Base-by-base conservation (phyloP, 805 yeast genomes). In the Saturnispora sekii region DNA sequence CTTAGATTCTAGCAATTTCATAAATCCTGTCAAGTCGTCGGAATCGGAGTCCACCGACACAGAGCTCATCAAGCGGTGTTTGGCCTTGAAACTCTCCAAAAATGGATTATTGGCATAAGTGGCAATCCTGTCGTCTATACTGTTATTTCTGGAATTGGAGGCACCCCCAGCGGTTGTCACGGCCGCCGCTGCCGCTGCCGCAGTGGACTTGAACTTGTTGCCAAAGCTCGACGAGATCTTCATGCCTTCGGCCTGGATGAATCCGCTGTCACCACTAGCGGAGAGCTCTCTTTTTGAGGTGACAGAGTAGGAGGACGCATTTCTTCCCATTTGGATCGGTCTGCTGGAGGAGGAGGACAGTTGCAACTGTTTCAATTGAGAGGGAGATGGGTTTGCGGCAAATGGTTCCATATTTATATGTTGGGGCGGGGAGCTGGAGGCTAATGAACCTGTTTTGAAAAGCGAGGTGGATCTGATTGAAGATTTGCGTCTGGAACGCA, bases 181-280 rank as follows among this genome's bases (percentile, higher is more conserved):
- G 26, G 26, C 26, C 5, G 26, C 26, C 6, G 53, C 46, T 2
- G 55, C 48, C 12, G 7, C 12, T 10, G 52, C 53, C 10, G 41
- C 38, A 17, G 17, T 10, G 16, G 26, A 36, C 45, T 58, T 54
- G 38, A 60, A 53, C 40, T 84, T 65, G n/a, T 80, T 78, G 0
- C 85, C 84, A 60, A 81, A 81, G 0, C 89, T 80, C 1, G 90
- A 78, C 2, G 85, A 74, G 51, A 80, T 82, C 50, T 79, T 70
- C 2, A 84, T 81, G 4, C 35, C 40, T 30, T 33, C 37, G 10
- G 45, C 32, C 11, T 42, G 38, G 29, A 8, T 33, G 29, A 30
- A 40, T 10, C 43, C 43, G 18, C 43, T 40, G 10, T 40, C 43
- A 8, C 43, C 43, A 33, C 43, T 40, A 4, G 36, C 43, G 10